Base-by-base conservation (phyloP, 192 early-diverging fungal species). In the Backusella liffmaniae region DNA sequence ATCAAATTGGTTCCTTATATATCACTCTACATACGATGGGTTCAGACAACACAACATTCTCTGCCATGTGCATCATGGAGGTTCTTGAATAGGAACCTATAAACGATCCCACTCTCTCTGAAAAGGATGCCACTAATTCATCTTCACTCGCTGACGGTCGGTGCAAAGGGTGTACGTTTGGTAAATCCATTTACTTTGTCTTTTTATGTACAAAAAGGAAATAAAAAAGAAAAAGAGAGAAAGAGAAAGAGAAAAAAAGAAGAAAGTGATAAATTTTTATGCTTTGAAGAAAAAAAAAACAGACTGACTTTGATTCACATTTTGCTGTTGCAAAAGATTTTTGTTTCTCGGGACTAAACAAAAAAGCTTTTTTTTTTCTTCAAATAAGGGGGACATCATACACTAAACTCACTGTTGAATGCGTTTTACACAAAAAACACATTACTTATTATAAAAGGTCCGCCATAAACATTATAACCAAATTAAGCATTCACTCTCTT, bases 61-160 rank as follows among this genome's bases (percentile, higher is more conserved):
- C 80, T 16, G 80, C 80, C 80, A 82, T 82, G 23, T 74, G 77
- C 23, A 65, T 77, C 69, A 82, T 70, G 18, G 80, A 77, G 6
- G 80, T 72, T 23, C 80, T 73, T 1, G 80, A 77, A 41, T 82
- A 82, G 5, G 80, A 77, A 16, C 73, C 73, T 4, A 77, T 77
- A 75, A 82, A 82, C 7, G 70, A 74, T 13, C 76, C 80, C 3
- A 82, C 18, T 8, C 77, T 34, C 4, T 67, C 66, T 10, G 68
- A 34, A 35, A 77, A 65, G 4, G 76, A 72, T 18, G n/a, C 26
- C 1, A 67, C 59, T 5, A 66, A 18, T 30, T 72, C 21, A 15
- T 70, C 74, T 46, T 75, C 70, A 21, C 69, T 56, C 23, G 62
- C 6, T 13, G 74, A 51, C 16, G 34, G 13, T 67, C 72, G 37